Evolutionary conservation across 805 yeast genomes (phyloP), one percentile per base, ranked within the genome.

Genomic region (Lipomyces yamadae): DNA sequence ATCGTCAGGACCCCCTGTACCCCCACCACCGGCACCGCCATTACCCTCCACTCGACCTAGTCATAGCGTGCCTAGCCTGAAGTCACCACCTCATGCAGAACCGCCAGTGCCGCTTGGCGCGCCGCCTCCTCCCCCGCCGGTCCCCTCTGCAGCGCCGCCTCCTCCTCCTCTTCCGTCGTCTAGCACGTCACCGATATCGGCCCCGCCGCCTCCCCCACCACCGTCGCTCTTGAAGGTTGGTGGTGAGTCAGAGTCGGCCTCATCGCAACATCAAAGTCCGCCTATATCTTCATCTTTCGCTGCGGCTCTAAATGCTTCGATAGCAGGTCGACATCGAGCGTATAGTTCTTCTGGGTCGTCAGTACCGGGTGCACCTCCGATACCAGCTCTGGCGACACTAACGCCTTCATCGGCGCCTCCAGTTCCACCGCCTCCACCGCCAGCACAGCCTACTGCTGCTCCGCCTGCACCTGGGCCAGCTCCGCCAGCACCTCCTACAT

Each of bases 401-500:
- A 52, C 55, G 3, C 34, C 55, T 7, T 77, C 82, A 11, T 78
- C 81, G 8, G 74, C 78, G 2, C 58, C 69, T 13, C 64, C 73
- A 18, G 61, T 72, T 34, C 68, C 67, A 1, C 60, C 69, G 4
- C 76, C 79, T 1, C 76, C 82, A 29, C 76, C 81, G 18, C 72
- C 78, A 6, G 45, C 72, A 39, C 73, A 77, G 39, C 18, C 48
- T 15, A 15, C 48, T 11, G 39, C 73, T 42, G 50, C 59, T 4
- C 73, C 76, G 2, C 75, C 78, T 1, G 78, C 82, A 35, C 78
- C 80, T 1, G 24, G 24, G 24, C 79, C 79, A 10, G 75, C 79
- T 5, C 72, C 78, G 8, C 72, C 77, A 24, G 74, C 76, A 1
- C 62, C 74, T 1, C 67, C 71, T 5, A 67, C 70, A 33, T 39